Evolutionary conservation across 805 yeast species (phyloP).

Genomic region (Candida endomychidarum): DNA sequence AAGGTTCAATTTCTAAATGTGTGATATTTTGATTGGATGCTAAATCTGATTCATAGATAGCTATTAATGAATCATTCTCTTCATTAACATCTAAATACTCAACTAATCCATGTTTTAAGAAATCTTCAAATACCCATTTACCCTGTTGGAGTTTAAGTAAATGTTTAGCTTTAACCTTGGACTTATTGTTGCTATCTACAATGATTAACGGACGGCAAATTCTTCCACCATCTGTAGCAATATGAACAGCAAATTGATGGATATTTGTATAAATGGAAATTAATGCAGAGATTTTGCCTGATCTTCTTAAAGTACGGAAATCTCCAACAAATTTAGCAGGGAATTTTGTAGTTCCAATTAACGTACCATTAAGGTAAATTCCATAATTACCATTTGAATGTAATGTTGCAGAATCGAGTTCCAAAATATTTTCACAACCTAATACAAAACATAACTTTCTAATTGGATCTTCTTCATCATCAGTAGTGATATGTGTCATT

Average conservation of each 20-base stretch:
- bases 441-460: conserved; percentile 70
- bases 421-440: conserved; percentile 86
- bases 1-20: conserved; percentile 94
- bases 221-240: conserved; percentile 98
- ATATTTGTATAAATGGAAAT: conserved; percentile 86
- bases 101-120: conserved; percentile 79
- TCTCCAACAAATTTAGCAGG: conserved; percentile 78
- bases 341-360: conserved; percentile 84
- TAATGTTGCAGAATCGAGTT: conserved; percentile 78
- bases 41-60: conserved; percentile 68
- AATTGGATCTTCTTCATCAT: conserved; percentile 92
- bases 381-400: conserved; percentile 80
- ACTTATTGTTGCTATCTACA: conserved; percentile 61
- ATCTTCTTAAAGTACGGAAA: conserved; percentile 79
- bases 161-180: conserved; percentile 74
- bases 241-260: conserved; percentile 91
- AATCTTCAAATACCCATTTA: conserved; percentile 85
- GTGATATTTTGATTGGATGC: conserved; percentile 57
- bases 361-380: conserved; percentile 89
- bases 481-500: conserved; percentile 98
- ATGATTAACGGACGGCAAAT: conserved; percentile 95
- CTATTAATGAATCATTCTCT: conserved; percentile 92
- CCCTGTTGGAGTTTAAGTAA: conserved; percentile 62
- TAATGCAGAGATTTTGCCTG: conserved; percentile 84
- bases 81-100: conserved; percentile 97